These are phyloP conservation scores for Nannizziopsis barbatae DNA, from an alignment of 2,329 filamentous ascomycete genomes.

Conservation along the genomic window DNA sequence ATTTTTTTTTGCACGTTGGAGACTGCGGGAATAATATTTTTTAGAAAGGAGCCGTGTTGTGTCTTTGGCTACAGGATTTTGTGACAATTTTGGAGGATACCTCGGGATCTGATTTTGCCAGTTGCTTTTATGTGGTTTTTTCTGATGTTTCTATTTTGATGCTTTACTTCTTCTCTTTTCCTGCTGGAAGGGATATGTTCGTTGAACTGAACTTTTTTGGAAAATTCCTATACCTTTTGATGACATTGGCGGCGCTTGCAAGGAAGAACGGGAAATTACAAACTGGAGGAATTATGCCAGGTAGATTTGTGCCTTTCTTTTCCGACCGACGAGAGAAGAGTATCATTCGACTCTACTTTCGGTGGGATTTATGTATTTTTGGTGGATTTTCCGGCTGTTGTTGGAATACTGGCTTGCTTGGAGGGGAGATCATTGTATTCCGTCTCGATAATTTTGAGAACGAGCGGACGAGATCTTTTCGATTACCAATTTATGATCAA, in stretches of 20 bases:
- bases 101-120: not conserved
- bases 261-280: not conserved
- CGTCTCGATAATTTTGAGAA: too few relatives aligned
- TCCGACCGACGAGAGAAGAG: not conserved
- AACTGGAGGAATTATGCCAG: not conserved
- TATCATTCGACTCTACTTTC: too few relatives aligned
- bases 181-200: constrained; percentile 12
- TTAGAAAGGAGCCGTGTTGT: not conserved
- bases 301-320: not conserved
- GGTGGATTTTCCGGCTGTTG: too few relatives aligned
- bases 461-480: too few relatives aligned
- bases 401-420: too few relatives aligned
- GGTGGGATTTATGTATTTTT: too few relatives aligned
- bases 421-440: too few relatives aligned
- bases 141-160: constrained; percentile 7
- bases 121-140: not conserved
- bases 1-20: not conserved
- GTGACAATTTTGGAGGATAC: constrained; percentile 5
- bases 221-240: not conserved
- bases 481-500: too few relatives aligned
- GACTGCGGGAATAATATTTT: too few relatives aligned
- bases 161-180: constrained; percentile 6
- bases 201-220: not conserved
- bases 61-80: not conserved
- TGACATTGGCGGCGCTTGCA: not conserved